phyloP scores from a whole-genome alignment of 2,329 filamentous ascomycete genomes.

The Stachybotrys elegans region DNA sequence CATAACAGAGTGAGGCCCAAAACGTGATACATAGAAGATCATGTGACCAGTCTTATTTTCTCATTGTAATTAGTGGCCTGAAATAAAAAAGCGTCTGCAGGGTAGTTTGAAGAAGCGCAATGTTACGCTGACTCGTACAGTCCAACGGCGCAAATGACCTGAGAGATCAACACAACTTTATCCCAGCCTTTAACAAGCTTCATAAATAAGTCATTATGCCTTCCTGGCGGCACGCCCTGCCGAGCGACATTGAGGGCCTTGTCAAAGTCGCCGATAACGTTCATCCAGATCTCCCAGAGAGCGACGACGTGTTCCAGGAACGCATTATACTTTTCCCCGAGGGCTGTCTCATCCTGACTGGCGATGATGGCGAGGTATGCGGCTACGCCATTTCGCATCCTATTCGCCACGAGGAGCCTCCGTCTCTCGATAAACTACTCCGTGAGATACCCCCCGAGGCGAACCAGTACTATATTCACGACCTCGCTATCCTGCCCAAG shows the following conservation, averaged over 20 bases:
- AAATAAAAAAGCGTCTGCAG: no score
- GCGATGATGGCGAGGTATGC: constrained; percentile 13
- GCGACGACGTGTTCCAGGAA: constrained; percentile 22
- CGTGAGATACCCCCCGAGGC: constrained; percentile 20
- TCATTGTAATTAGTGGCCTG: no score
- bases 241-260: constrained; percentile 18
- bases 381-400: constrained; percentile 32
- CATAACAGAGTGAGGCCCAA: no score
- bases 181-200: no score
- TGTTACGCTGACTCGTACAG: no score
- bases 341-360: constrained; percentile 24
- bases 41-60: no score
- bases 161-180: no score
- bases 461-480: constrained; percentile 32
- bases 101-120: no score
- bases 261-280: constrained; percentile 19
- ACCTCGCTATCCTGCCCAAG: constrained; percentile 24
- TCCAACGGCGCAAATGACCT: no score
- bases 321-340: constrained; percentile 26
- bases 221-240: constrained; percentile 21
- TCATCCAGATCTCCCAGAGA: constrained; percentile 26
- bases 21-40: no score
- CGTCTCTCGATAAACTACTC: constrained; percentile 24
- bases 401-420: constrained; percentile 22
- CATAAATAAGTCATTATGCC: constrained; percentile 12